phyloP scores from a whole-genome alignment of 2,329 filamentous ascomycete species.

The Byssoonygena ceratinophila region DNA sequence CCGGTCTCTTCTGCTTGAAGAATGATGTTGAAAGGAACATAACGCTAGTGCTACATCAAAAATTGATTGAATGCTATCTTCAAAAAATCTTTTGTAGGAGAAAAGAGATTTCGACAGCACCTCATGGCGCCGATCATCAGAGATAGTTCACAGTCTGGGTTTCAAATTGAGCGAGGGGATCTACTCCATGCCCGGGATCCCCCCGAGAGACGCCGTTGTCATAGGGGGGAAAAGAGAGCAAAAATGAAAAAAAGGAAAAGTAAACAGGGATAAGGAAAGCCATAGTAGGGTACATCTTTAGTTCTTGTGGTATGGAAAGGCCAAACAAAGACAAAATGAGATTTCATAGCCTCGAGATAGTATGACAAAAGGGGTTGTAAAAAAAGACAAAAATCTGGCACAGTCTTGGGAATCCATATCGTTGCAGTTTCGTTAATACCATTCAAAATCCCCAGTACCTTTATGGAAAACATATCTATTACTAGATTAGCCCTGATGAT shows the following conservation, averaged over 20 bases:
- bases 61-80: background rate
- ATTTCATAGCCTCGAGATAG: background rate
- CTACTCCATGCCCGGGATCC: background rate
- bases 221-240: background rate
- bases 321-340: background rate
- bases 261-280: background rate
- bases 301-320: background rate
- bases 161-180: background rate
- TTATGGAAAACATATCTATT: slow-evolving; percentile 91
- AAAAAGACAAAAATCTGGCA: background rate
- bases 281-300: background rate
- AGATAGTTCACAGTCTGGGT: background rate
- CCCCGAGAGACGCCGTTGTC: background rate
- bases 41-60: background rate
- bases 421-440: slow-evolving; percentile 44
- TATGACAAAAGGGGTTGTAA: background rate
- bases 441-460: slow-evolving; percentile 93
- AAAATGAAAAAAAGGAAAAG: background rate
- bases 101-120: too few species aligned
- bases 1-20: too few species aligned
- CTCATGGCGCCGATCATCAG: background rate
- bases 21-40: background rate
- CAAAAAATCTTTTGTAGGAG: background rate
- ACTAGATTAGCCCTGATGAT: background rate
- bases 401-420: background rate